Evolutionary conservation across 176 grass and related monocot species (phyloP), one percentile per base, ranked within the genome.

Genomic region (Pontederia paniculata): DNA sequence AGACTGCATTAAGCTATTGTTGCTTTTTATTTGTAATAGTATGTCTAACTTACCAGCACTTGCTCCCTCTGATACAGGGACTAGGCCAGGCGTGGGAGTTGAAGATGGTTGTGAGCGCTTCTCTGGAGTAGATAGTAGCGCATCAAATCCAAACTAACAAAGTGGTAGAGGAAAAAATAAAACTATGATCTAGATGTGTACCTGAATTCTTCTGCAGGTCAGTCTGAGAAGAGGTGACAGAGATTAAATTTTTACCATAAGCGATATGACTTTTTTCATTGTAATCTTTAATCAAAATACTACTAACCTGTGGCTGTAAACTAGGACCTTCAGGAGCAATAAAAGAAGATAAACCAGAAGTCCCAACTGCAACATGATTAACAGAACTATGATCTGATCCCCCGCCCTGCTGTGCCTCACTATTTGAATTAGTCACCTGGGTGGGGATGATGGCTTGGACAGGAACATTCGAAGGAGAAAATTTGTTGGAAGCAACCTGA

Each of bases 401-500:
- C 28, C 28, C 28, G 7, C 28, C 28, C 28, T 37, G 28, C 28
- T 37, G 28, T 37, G 28, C 28, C 7, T 37, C 28, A 37, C 28
- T 37, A 6, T 37, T 45, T 14, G 43, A 10, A 45, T 5, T 48
- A 8, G 6, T 63, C 45, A 48, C 12, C 19, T 12, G 47, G 19
- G 14, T 14, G 14, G 44, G 21, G 47, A 19, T 23, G 9, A 15
- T 48, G 44, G n/a, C 17, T 47, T 48, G 44, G 0, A 9, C 18
- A 63, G 60, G 20, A 45, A 11, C 41, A 61, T 7, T 23, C 19
- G 17, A 44, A 18, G 58, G 9, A 31, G 44, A 41, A 20, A 44
- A 11, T 63, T 75, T 22, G 48, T 49, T n/a, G 20, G 54, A 10
- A 73, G 44, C 52, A 57, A 63, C 80, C 68, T 81, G 66, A 57